Evolutionary conservation across 1,284 basidiomycete genomes (phyloP), one percentile per base, ranked within the genome.

Genomic region (Cystobasidiaceae sp.): DNA sequence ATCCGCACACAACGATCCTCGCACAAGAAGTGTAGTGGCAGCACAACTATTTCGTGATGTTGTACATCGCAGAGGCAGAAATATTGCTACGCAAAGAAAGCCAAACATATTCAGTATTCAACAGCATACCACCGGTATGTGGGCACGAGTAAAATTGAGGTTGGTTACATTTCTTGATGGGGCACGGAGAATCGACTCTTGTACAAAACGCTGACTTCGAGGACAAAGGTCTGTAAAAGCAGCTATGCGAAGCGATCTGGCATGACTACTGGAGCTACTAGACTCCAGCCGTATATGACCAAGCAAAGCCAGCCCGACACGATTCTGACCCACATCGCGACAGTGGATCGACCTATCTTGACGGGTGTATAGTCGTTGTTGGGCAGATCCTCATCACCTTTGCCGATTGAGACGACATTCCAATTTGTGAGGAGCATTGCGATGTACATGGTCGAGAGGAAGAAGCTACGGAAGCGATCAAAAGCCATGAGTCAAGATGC

Each of bases 261-360:
- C 83, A 93, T 81, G 30, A 96, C 67, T 30, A 92, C 87, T 0
- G 93, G 93, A 9, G 91, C 93, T 45, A 96, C 73, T 2, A 78
- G 67, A 27, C 89, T 93, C 93, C 92, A 96, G 34, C 84, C 83
- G 76, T 96, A 97, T 51, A 97, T 79, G 44, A 85, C 74, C 78
- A 93, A 88, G 77, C 91, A 96, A 33, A 93, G 82, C 93, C 93
- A 99, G 72, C 89, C 89, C 50, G 90, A 93, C 34, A 97, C 88
- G 48, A 97, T 84, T 4, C 96, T 82, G 90, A 97, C 97, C 94
- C 96, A 98, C 94, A 99, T 98, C 2, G 94, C 92, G 4, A 90
- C 88, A 74, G 93, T 89, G 9, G 91, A 94, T 50, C 92, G 85
- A 23, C 94, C 94, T 65, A 98, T 97, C 78, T 90, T 93, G 37